phyloP scores from a whole-genome alignment of 2,329 filamentous ascomycete species.

The Aureobasidium sp. region DNA sequence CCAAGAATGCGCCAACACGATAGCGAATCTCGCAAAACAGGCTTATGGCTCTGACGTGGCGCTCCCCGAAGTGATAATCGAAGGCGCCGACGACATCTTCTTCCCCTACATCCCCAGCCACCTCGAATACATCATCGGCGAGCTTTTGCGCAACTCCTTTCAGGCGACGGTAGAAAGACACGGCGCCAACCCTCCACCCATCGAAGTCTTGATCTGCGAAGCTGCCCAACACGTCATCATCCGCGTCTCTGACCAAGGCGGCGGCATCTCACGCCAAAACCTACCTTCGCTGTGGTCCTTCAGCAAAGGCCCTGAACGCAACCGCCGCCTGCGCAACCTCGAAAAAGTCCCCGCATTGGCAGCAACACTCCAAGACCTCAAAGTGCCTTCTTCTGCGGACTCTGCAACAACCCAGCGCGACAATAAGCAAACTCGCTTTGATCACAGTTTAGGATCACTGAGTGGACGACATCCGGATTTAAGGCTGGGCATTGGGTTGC shows the following conservation, averaged over 20 bases:
- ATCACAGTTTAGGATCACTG: conserved; percentile 69
- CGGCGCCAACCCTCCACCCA: conserved; percentile 69
- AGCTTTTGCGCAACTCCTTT: conserved; percentile 89
- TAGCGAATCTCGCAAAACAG: conserved; percentile 64
- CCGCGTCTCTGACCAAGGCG: conserved; percentile 89
- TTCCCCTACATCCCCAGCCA: conserved; percentile 89
- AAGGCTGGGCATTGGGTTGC: conserved; percentile 84
- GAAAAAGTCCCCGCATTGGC: conserved; percentile 83
- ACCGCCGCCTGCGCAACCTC: conserved; percentile 75
- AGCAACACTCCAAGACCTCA: conserved; percentile 85
- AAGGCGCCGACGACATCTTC: conserved; percentile 73
- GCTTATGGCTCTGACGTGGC: conserved; percentile 65
- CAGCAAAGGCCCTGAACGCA: conserved; percentile 78
- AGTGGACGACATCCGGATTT: conserved; percentile 79
- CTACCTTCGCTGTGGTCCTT: conserved; percentile 95
- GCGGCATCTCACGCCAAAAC: conserved; percentile 78
- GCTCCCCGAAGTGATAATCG: conserved; percentile 74
- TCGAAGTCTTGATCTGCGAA: conserved; percentile 92
- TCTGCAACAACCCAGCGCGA: neutral
- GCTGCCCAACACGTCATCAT: conserved; percentile 93
- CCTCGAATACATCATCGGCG: conserved; percentile 91
- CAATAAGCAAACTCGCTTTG: conserved; percentile 27
- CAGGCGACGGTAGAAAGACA: conserved; percentile 73
- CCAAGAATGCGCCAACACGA: conserved; percentile 69
- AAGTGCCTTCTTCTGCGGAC: conserved; percentile 26